Percentiles rank a stretch among this genome's conserved stretches.
These are phyloP conservation scores for Ballota nigra DNA, from an alignment of 257 asterid genomes.

Conservation along the genomic window DNA sequence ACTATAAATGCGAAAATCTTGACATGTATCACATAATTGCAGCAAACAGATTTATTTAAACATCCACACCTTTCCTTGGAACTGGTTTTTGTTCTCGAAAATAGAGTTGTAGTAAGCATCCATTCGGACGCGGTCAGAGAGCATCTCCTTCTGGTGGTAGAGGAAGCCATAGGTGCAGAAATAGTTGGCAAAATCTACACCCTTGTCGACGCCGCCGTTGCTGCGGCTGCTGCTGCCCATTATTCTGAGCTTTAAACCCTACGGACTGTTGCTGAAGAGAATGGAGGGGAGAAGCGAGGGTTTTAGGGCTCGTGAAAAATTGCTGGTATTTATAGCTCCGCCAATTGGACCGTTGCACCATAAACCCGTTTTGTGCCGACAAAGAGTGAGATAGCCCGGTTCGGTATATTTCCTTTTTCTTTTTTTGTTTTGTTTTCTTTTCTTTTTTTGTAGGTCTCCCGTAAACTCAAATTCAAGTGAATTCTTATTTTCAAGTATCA, in stretches of 20 bases:
- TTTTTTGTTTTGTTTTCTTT: not conserved
- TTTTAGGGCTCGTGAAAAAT: conserved; percentile 27
- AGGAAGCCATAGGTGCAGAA: conserved; percentile 93
- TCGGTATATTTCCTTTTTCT: not conserved
- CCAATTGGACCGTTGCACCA: conserved; percentile 23
- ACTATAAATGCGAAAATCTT: not conserved
- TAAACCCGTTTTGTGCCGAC: not conserved
- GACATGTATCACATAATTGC: not conserved
- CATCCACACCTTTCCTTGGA: conserved; percentile 64
- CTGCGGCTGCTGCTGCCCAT: conserved; percentile 56
- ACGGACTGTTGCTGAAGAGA: conserved; percentile 10
- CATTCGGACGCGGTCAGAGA: conserved; percentile 97
- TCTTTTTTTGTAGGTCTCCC: no score
- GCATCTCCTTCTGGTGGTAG: conserved; percentile 99
- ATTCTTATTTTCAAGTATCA: no score
- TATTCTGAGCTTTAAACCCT: not conserved
- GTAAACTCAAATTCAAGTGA: no score
- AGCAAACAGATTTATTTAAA: not conserved
- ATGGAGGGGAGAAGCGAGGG: not conserved
- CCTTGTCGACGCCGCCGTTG: conserved; percentile 65
- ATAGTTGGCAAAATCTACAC: conserved; percentile 90
- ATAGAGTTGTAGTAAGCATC: conserved; percentile 84
- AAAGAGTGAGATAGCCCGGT: not conserved
- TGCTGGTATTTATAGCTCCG: not conserved
- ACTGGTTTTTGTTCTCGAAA: conserved; percentile 77